Conservation (phyloP, 169 alveolate species). For the Neospora caninum region DNA sequence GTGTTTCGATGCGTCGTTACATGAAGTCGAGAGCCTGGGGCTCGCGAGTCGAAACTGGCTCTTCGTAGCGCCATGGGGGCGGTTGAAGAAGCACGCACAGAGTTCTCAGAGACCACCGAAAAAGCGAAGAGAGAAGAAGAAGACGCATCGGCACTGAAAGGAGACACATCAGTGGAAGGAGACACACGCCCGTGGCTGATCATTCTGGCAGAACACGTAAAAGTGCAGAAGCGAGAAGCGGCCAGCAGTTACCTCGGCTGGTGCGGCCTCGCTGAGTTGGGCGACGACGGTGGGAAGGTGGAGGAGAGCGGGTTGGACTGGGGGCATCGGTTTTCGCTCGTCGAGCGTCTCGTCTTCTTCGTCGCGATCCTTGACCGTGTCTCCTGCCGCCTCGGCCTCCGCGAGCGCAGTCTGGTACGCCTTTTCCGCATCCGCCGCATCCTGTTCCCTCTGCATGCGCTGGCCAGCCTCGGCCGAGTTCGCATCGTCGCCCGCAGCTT, state of each 20-base stretch:
- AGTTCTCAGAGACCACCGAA: too few species aligned
- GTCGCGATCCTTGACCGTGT: neutral
- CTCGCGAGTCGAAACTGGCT: too few species aligned
- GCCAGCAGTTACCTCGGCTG: neutral
- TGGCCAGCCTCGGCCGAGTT: neutral
- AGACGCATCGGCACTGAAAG: too few species aligned
- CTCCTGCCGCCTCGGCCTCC: neutral
- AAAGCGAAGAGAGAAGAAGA: too few species aligned
- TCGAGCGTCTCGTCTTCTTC: neutral
- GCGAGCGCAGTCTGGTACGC: neutral
- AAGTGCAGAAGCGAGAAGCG: too few species aligned
- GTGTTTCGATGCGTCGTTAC: too few species aligned
- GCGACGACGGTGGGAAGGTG: neutral
- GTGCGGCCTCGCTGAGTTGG: constrained; percentile 31
- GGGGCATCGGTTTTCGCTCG: neutral
- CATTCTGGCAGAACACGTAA: too few species aligned
- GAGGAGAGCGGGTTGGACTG: neutral
- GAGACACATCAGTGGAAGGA: too few species aligned
- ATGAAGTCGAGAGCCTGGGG: too few species aligned
- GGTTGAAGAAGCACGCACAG: too few species aligned
- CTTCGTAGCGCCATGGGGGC: too few species aligned
- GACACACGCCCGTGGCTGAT: too few species aligned
- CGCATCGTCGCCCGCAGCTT: neutral
- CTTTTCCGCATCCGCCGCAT: neutral
- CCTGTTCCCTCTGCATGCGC: neutral